Evolutionary conservation across 768 basidiomycete genomes (phyloP).

Genomic region (Coprinopsis marcescibilis): DNA sequence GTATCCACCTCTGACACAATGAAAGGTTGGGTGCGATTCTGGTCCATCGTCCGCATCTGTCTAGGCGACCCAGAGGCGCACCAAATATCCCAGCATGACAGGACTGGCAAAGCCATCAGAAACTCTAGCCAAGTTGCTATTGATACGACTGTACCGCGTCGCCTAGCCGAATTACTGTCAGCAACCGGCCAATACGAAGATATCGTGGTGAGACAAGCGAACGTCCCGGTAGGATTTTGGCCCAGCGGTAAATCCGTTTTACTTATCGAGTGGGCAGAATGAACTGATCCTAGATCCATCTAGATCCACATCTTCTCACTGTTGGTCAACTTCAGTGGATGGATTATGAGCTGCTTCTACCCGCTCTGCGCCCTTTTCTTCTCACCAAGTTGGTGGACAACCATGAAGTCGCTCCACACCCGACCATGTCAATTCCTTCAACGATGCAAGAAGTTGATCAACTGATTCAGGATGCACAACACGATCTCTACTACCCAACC

Average conservation of each 20-base stretch:
- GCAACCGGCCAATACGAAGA: conserved; percentile 49
- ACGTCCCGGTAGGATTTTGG: conserved; percentile 67
- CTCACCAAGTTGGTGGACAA: conserved; percentile 31
- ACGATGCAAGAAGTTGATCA: conserved; percentile 37
- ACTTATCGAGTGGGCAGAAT: background rate
- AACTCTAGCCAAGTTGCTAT: conserved; percentile 25
- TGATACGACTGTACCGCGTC: conserved; percentile 52
- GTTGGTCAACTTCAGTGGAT: conserved; percentile 72
- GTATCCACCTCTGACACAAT: conserved; percentile 14
- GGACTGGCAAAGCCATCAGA: background rate
- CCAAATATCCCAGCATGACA: background rate
- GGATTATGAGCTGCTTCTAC: conserved; percentile 61
- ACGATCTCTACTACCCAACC: conserved; percentile 57
- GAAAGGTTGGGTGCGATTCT: conserved; percentile 55
- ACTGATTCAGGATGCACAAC: conserved; percentile 57
- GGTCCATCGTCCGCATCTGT: conserved; percentile 56
- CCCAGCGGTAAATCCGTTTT: conserved; percentile 41
- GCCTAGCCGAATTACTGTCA: conserved; percentile 45
- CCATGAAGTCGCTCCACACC: too few species aligned
- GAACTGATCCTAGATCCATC: conserved; percentile 1
- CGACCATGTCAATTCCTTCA: background rate
- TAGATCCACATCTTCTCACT: conserved; percentile 55
- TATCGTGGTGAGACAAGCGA: conserved; percentile 48
- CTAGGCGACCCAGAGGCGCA: conserved; percentile 27
- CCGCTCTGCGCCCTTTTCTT: conserved; percentile 57